phyloP scores from a whole-genome alignment of 768 basidiomycete genomes.

The Botryobasidium botryosum region DNA sequence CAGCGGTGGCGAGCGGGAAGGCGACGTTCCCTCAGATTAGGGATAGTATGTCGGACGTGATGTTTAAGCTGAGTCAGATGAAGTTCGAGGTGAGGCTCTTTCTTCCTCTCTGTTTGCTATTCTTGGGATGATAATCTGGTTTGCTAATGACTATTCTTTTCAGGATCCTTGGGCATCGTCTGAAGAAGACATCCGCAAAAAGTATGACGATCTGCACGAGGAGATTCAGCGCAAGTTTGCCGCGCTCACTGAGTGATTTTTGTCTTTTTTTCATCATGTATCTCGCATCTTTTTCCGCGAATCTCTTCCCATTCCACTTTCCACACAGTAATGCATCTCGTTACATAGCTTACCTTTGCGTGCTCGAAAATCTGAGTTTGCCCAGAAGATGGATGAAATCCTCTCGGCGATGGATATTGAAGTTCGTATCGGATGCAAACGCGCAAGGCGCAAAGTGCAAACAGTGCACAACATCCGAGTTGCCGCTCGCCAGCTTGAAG shows the following conservation, averaged over 20 bases:
- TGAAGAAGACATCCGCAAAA: slow-evolving; percentile 64
- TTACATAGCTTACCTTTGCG: too few relatives aligned
- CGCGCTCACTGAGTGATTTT: slow-evolving; percentile 7
- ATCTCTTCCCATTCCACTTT: background rate
- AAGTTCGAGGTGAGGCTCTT: slow-evolving; percentile 71
- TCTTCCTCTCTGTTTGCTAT: background rate
- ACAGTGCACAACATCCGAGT: too few relatives aligned
- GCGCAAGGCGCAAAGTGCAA: too few relatives aligned
- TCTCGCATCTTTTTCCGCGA: background rate
- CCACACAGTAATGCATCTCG: too few relatives aligned
- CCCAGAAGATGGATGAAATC: too few relatives aligned
- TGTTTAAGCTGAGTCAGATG: slow-evolving; percentile 98
- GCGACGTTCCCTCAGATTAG: slow-evolving; percentile 76
- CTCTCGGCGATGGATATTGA: too few relatives aligned
- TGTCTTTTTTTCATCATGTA: background rate
- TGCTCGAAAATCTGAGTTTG: too few relatives aligned
- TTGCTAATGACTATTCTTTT: too few relatives aligned
- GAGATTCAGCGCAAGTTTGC: slow-evolving; percentile 85
- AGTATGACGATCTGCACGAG: slow-evolving; percentile 57
- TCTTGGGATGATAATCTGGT: background rate
- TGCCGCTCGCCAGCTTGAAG: too few relatives aligned
- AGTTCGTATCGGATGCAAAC: too few relatives aligned
- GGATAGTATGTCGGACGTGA: slow-evolving; percentile 69
- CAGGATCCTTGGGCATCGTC: slow-evolving; percentile 89
- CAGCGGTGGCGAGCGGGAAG: slow-evolving; percentile 68